A percentile compares a stretch with the other conserved stretches of the same genome.
phyloP scores from a whole-genome alignment of 345 rosid species.

The Melastoma malabathricum region DNA sequence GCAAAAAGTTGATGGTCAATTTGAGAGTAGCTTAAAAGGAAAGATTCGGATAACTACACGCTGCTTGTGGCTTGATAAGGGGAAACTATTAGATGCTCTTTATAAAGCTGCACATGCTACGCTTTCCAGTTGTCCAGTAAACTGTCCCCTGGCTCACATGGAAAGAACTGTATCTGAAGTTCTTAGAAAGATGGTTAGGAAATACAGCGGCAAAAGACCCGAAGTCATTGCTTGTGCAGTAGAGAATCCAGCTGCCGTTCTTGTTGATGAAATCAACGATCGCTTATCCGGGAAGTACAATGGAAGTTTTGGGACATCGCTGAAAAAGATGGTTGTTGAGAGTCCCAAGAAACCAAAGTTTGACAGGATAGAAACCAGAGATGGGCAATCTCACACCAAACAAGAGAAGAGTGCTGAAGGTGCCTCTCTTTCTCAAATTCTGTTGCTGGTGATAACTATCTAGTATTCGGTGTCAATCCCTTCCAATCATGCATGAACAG shows the following conservation, averaged over 20 bases:
- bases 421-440: constrained; percentile 14
- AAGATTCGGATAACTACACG: constrained; percentile 90
- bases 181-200: constrained; percentile 83
- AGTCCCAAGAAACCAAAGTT: constrained; percentile 24
- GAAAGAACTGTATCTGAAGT: constrained; percentile 83
- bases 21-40: constrained; percentile 56
- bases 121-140: constrained; percentile 79
- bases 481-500: too few species aligned
- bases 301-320: constrained; percentile 37
- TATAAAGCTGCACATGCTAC: constrained; percentile 90
- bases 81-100: constrained; percentile 82
- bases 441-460: too few species aligned
- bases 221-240: constrained; percentile 76
- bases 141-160: constrained; percentile 75
- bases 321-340: constrained; percentile 36
- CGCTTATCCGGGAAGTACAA: constrained; percentile 51
- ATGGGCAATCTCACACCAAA: constrained; percentile 12
- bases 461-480: too few species aligned
- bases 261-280: constrained; percentile 53
- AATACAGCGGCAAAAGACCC: constrained; percentile 90
- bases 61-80: constrained; percentile 96
- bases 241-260: constrained; percentile 69
- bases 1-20: constrained; percentile 22
- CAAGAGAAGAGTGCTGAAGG: constrained; percentile 28
- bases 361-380: constrained; percentile 18